phyloP scores from a whole-genome alignment of 306 rosid species.

The Quercus glauca region DNA sequence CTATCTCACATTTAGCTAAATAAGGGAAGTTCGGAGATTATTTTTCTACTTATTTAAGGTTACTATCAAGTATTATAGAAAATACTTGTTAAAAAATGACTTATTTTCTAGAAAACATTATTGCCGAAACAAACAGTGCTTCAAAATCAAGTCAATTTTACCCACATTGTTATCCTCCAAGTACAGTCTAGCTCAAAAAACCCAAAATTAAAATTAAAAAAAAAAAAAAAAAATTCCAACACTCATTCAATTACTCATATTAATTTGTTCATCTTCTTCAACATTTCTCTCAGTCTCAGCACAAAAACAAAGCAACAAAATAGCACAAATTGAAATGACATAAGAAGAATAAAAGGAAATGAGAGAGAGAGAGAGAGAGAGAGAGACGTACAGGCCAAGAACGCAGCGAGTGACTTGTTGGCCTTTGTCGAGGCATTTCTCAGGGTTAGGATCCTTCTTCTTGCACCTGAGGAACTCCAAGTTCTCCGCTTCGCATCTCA shows the following conservation, averaged over 20 bases:
- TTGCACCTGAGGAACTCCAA: slow-evolving; percentile 87
- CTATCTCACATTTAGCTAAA: too few relatives aligned
- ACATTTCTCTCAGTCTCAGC: neutral
- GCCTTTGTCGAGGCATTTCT: slow-evolving; percentile 87
- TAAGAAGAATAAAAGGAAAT: neutral
- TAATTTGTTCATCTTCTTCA: neutral
- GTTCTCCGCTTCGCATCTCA: slow-evolving; percentile 71
- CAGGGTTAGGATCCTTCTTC: slow-evolving; percentile 86
- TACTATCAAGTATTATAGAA: too few relatives aligned
- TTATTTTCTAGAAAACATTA: too few relatives aligned
- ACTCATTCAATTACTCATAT: neutral
- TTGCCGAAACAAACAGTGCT: too few relatives aligned
- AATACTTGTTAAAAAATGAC: too few relatives aligned
- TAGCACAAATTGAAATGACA: neutral
- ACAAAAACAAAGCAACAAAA: neutral
- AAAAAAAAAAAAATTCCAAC: neutral
- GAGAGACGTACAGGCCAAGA: slow-evolving; percentile 66
- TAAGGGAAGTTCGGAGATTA: too few relatives aligned
- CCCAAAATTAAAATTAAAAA: neutral
- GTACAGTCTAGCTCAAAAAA: too few relatives aligned
- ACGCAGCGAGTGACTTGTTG: slow-evolving; percentile 90
- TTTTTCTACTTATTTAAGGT: too few relatives aligned
- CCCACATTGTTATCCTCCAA: too few relatives aligned
- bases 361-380: neutral
- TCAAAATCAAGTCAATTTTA: too few relatives aligned